Evolutionary conservation across 1,139 yeast genomes (phyloP).

Genomic region (Scheffersomyces illinoinensis): DNA sequence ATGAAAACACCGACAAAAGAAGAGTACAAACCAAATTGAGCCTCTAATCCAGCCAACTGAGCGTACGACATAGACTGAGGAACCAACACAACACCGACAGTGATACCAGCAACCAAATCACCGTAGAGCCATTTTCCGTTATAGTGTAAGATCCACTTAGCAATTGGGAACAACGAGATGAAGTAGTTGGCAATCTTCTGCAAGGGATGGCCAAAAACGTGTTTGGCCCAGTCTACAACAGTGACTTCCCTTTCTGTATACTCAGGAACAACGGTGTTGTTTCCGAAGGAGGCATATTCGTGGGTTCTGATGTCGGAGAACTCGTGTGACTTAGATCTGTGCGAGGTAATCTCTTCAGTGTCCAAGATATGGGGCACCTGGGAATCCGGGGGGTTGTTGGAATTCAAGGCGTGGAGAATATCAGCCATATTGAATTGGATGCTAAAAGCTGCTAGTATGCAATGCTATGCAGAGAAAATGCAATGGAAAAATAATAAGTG

Average conservation of each 20-base stretch:
- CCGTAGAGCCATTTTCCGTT: conserved; percentile 77
- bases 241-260: conserved; percentile 45
- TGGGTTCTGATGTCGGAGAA: conserved; percentile 2
- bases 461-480: neutral
- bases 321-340: conserved; percentile 5
- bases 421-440: conserved; percentile 12
- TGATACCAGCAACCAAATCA: conserved; percentile 87
- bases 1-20: conserved; percentile 90
- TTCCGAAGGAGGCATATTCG: conserved; percentile 4
- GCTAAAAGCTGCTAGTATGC: neutral
- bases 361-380: conserved; percentile 18
- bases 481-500: neutral
- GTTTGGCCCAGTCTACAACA: conserved; percentile 46
- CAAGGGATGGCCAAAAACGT: conserved; percentile 42
- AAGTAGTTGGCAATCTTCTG: conserved; percentile 45
- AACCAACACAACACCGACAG: conserved; percentile 90
- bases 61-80: conserved; percentile 98
- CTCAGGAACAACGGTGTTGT: conserved; percentile 34
- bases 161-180: conserved; percentile 72
- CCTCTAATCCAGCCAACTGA: conserved; percentile 73
- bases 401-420: conserved; percentile 13
- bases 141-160: conserved; percentile 81
- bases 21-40: conserved; percentile 88
- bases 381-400: conserved; percentile 15
- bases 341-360: conserved; percentile 6